These are phyloP conservation scores for Albugo laibachii DNA, from an alignment of 352 stramenopile species.

Conservation along the genomic window DNA sequence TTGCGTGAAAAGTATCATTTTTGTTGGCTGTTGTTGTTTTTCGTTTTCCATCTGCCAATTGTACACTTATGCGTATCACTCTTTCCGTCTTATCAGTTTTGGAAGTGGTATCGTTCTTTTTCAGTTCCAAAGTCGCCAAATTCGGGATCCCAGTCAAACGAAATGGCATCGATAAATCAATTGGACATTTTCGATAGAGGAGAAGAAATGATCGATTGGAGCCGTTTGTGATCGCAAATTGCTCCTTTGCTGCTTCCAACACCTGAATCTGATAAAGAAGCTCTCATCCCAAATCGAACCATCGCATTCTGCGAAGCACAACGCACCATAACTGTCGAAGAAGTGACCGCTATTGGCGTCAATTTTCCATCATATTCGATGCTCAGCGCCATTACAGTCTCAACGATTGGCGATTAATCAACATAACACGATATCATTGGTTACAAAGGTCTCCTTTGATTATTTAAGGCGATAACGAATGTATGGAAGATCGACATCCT, in stretches of 20 bases:
- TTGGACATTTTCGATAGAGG: slow-evolving; percentile 27
- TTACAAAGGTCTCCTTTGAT: background rate
- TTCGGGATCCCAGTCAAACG: slow-evolving; percentile 71
- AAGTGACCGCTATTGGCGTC: no score
- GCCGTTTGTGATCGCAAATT: slow-evolving; percentile 25
- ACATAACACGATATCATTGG: no score
- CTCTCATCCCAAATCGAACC: background rate
- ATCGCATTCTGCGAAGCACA: no score
- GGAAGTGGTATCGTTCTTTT: slow-evolving; percentile 6
- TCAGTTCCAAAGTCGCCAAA: slow-evolving; percentile 54
- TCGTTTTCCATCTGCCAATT: slow-evolving; percentile 52
- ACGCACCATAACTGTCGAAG: no score
- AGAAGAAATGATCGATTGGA: slow-evolving; percentile 23
- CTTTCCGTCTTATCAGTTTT: background rate
- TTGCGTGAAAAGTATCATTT: slow-evolving; percentile 27
- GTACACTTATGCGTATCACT: slow-evolving; percentile 67
- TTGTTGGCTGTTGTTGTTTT: slow-evolving; percentile 17
- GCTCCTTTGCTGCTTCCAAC: slow-evolving; percentile 26
- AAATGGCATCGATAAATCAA: slow-evolving; percentile 73
- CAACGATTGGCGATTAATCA: no score
- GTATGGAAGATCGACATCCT: slow-evolving; percentile 93
- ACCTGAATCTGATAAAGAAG: slow-evolving; percentile 39
- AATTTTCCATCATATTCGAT: no score
- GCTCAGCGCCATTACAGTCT: no score
- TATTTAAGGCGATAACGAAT: slow-evolving; percentile 61